Percentiles rank a stretch among this genome's conserved stretches.
phyloP scores from a whole-genome alignment of 192 early-diverging fungal genomes.

The Spizellomyces punctatus region DNA sequence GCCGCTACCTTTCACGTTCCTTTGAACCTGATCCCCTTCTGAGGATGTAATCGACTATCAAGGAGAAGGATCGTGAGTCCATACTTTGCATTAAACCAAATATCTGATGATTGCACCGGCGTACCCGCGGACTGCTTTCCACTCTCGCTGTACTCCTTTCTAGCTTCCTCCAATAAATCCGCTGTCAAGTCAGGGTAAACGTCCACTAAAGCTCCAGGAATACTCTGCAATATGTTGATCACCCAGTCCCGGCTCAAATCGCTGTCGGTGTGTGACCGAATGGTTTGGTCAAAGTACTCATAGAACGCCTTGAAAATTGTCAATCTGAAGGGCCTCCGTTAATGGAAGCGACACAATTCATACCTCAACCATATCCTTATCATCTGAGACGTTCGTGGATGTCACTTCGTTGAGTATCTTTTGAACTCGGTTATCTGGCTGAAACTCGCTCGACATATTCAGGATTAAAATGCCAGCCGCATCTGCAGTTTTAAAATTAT shows the following conservation, averaged over 20 bases:
- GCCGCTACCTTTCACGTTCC: background rate
- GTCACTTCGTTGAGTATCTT: background rate
- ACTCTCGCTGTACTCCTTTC: constrained; percentile 50
- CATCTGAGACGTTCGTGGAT: background rate
- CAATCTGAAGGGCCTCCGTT: too few species aligned
- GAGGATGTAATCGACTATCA: constrained; percentile 51
- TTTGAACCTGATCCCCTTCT: constrained; percentile 29
- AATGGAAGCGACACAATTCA: too few species aligned
- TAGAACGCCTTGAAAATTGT: constrained; percentile 48
- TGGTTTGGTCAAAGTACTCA: constrained; percentile 54
- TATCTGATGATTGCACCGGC: background rate
- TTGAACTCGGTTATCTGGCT: constrained; percentile 17
- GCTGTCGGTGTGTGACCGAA: constrained; percentile 44
- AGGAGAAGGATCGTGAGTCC: background rate
- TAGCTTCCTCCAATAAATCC: constrained; percentile 49
- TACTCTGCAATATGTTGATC: constrained; percentile 40
- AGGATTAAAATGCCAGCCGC: constrained; percentile 38
- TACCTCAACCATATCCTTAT: constrained; percentile 19
- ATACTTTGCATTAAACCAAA: background rate
- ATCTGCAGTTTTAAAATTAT: background rate
- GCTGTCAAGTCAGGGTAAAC: constrained; percentile 32
- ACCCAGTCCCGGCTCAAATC: constrained; percentile 40
- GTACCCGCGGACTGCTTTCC: constrained; percentile 53
- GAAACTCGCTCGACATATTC: constrained; percentile 39
- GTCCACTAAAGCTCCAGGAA: constrained; percentile 44